Evolutionary conservation across 805 yeast species (phyloP).

Genomic region (Saturnispora bothae): DNA sequence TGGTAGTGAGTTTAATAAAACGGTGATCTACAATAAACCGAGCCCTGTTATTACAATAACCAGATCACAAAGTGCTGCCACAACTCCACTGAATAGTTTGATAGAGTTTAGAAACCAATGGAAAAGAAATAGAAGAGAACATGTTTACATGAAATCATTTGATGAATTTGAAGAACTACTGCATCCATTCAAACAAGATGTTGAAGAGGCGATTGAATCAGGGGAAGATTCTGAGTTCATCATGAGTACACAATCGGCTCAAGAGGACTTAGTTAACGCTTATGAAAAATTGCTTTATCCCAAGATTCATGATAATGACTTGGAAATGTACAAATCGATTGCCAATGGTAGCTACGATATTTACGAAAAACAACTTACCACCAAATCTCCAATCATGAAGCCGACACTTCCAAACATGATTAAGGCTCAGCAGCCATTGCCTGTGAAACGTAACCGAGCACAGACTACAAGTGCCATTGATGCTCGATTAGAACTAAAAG

Average conservation of each 20-base stretch:
- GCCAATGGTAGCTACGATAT: neutral
- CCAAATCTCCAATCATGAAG: no score
- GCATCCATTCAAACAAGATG: neutral
- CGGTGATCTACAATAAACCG: conserved; percentile 1
- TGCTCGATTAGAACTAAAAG: neutral
- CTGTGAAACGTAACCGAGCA: conserved; percentile 1
- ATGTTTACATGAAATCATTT: neutral
- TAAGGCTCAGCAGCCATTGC: neutral
- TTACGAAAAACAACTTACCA: neutral
- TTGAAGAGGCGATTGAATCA: conserved; percentile 7
- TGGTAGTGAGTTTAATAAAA: neutral
- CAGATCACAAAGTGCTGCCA: conserved; percentile 5
- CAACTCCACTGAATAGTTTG: conserved; percentile 2
- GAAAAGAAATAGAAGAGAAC: conserved; percentile 1
- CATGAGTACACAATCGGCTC: neutral
- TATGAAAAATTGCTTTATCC: conserved; percentile 3
- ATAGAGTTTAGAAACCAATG: conserved; percentile 7
- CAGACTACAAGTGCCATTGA: conserved; percentile 7
- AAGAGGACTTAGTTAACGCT: neutral
- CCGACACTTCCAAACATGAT: no score
- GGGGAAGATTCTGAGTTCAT: neutral
- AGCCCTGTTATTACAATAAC: neutral
- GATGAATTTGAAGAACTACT: conserved; percentile 1
- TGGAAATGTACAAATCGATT: conserved; percentile 5
- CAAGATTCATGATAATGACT: conserved; percentile 2